phyloP scores from a whole-genome alignment of 1,139 yeast species.

The Suhomyces bribrorum region DNA sequence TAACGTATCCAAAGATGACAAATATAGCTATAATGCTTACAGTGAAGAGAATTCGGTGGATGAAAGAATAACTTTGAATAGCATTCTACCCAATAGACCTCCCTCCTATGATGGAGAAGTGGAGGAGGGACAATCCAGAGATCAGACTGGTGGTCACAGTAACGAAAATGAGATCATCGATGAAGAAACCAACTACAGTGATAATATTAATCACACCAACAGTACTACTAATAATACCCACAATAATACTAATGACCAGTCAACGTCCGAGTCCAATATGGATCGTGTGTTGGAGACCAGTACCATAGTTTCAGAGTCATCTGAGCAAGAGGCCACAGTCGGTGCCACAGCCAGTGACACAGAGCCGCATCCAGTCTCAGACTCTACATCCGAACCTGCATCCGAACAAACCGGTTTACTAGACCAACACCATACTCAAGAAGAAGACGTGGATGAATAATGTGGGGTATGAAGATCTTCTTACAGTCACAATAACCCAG shows the following conservation, averaged over 20 bases:
- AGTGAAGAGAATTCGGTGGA: slow-evolving; percentile 35
- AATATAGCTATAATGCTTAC: slow-evolving; percentile 46
- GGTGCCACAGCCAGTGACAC: not conserved
- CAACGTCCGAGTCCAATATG: not conserved
- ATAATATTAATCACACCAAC: not conserved
- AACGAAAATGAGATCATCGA: not conserved
- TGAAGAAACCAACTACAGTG: not conserved
- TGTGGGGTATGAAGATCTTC: too few species aligned
- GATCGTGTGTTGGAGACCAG: slow-evolving; percentile 6
- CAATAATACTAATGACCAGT: too few species aligned
- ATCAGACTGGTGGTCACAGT: not conserved
- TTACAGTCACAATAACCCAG: too few species aligned
- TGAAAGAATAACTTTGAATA: slow-evolving; percentile 45
- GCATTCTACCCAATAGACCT: slow-evolving; percentile 38
- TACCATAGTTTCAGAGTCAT: slow-evolving; percentile 1
- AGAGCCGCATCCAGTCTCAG: not conserved
- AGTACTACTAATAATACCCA: not conserved
- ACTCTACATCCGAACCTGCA: slow-evolving; percentile 1
- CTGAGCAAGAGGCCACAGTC: not conserved
- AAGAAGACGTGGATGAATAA: not conserved
- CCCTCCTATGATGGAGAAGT: slow-evolving; percentile 27
- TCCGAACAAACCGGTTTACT: slow-evolving; percentile 1
- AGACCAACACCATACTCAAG: not conserved
- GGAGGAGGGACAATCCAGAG: slow-evolving; percentile 7
- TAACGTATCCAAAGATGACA: slow-evolving; percentile 25